A percentile compares a stretch with the other conserved stretches of the same genome.
phyloP scores from a whole-genome alignment of 1,139 yeast genomes.

The Geotrichum restrictum region DNA sequence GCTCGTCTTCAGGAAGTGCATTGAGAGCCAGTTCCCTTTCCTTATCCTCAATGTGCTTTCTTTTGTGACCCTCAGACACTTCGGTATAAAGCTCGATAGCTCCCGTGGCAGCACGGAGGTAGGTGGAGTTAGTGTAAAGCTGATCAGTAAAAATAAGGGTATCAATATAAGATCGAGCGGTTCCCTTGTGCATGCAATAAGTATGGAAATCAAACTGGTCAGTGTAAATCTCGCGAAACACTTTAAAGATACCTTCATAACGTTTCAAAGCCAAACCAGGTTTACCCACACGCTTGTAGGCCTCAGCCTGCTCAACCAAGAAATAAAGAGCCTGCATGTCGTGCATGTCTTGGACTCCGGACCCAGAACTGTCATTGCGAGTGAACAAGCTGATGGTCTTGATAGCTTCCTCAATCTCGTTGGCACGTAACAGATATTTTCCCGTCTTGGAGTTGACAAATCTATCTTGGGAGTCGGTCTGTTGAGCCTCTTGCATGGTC shows the following conservation, averaged over 20 bases:
- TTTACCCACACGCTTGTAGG: conserved; percentile 53
- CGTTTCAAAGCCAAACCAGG: conserved; percentile 77
- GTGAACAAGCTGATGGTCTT: conserved; percentile 76
- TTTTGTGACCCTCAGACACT: conserved; percentile 32
- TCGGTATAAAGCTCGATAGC: conserved; percentile 57
- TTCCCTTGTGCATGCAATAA: conserved; percentile 86
- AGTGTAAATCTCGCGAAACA: conserved; percentile 65
- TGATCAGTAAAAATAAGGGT: conserved; percentile 78
- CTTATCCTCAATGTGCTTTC: conserved; percentile 25
- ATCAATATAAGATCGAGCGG: conserved; percentile 75
- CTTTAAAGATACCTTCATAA: conserved; percentile 59
- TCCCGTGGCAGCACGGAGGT: conserved; percentile 64
- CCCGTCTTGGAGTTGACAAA: conserved; percentile 86
- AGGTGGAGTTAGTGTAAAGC: conserved; percentile 65
- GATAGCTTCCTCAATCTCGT: conserved; percentile 70
- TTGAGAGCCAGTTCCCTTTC: conserved; percentile 28
- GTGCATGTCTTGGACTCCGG: conserved; percentile 84
- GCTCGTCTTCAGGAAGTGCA: conserved; percentile 35
- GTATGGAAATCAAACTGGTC: conserved; percentile 96
- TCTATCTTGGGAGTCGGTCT: conserved; percentile 81
- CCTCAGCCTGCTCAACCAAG: conserved; percentile 78
- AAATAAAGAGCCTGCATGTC: conserved; percentile 93
- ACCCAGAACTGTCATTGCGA: conserved; percentile 67
- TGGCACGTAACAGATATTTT: conserved; percentile 79
- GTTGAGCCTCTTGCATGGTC: conserved; percentile 66